Percentiles rank a stretch among this genome's conserved stretches.
Conservation (phyloP, 495 filamentous ascomycete species). For the Penicillium longicatenatum region DNA sequence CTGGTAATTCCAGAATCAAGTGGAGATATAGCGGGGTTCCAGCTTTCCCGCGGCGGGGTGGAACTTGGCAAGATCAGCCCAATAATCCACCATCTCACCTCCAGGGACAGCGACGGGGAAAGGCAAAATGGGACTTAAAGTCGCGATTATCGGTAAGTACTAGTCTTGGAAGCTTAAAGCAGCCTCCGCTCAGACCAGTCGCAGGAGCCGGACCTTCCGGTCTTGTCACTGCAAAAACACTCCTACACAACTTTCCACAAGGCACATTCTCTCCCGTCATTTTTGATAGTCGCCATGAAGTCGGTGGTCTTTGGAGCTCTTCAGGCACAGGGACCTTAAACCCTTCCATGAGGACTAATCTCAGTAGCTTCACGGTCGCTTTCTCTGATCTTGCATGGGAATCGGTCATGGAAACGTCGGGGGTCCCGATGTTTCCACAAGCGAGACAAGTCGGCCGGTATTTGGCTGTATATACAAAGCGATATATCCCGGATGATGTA, state of each 20-base stretch:
- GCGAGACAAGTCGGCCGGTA: constrained; percentile 80
- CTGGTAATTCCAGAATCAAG: no score
- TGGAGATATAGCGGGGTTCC: background rate
- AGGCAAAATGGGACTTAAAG: constrained; percentile 20
- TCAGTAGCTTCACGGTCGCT: constrained; percentile 73
- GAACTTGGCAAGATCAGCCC: background rate
- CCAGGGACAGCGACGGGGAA: background rate
- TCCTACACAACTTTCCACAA: constrained; percentile 60
- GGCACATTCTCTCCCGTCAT: constrained; percentile 66
- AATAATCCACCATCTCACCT: background rate
- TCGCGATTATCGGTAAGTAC: constrained; percentile 66
- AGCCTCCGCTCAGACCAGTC: constrained; percentile 3
- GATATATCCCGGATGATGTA: constrained; percentile 53
- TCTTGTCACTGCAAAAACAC: constrained; percentile 77
- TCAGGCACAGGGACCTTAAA: constrained; percentile 45
- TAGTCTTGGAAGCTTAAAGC: background rate
- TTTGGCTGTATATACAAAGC: constrained; percentile 60
- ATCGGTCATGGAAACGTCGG: constrained; percentile 37
- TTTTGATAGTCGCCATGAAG: constrained; percentile 63
- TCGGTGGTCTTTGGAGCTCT: constrained; percentile 76
- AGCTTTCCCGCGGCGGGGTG: background rate
- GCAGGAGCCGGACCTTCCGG: constrained; percentile 80
- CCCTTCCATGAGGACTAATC: constrained; percentile 75
- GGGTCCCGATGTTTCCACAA: constrained; percentile 63
- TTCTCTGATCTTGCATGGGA: constrained; percentile 81